Evolutionary conservation across 2,329 filamentous ascomycete genomes (phyloP).

Genomic region (Xylariomycetidae sp.): DNA sequence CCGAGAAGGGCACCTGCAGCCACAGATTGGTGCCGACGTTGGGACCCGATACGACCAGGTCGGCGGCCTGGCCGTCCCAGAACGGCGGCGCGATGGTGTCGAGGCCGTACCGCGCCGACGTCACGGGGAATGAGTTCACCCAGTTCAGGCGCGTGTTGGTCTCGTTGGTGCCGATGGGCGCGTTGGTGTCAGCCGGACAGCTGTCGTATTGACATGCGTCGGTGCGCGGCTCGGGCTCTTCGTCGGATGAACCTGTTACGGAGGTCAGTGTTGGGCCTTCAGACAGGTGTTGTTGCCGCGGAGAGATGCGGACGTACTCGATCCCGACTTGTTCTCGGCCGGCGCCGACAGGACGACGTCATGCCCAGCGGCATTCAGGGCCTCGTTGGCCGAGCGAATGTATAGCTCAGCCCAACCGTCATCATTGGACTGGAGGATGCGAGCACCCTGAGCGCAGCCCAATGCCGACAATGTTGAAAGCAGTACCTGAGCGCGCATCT

Average conservation of each 20-base stretch:
- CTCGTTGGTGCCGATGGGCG: conserved; percentile 52
- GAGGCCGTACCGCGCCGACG: conserved; percentile 59
- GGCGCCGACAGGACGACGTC: conserved; percentile 61
- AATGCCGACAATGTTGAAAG: conserved; percentile 10
- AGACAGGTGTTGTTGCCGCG: too few relatives aligned
- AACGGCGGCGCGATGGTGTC: conserved; percentile 47
- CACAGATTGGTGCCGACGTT: conserved; percentile 59
- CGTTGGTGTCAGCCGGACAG: conserved; percentile 53
- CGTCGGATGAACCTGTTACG: conserved; percentile 49
- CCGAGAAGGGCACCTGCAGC: conserved; percentile 52
- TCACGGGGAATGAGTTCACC: conserved; percentile 67
- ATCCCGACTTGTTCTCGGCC: conserved; percentile 62
- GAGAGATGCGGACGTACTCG: too few relatives aligned
- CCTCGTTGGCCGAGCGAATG: conserved; percentile 54
- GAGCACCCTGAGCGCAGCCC: conserved; percentile 30
- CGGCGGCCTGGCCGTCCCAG: conserved; percentile 48
- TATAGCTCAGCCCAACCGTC: conserved; percentile 72
- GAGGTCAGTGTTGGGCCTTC: too few relatives aligned
- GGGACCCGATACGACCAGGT: conserved; percentile 61
- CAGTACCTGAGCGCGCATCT: conserved; percentile 14
- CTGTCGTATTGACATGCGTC: conserved; percentile 56
- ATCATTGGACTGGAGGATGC: conserved; percentile 64
- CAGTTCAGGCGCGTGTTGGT: conserved; percentile 60
- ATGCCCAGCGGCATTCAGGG: conserved; percentile 51
- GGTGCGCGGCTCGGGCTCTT: conserved; percentile 41